These are phyloP conservation scores for Leptosphaerulina australis DNA, from an alignment of 2,329 filamentous ascomycete species.

Conservation along the genomic window DNA sequence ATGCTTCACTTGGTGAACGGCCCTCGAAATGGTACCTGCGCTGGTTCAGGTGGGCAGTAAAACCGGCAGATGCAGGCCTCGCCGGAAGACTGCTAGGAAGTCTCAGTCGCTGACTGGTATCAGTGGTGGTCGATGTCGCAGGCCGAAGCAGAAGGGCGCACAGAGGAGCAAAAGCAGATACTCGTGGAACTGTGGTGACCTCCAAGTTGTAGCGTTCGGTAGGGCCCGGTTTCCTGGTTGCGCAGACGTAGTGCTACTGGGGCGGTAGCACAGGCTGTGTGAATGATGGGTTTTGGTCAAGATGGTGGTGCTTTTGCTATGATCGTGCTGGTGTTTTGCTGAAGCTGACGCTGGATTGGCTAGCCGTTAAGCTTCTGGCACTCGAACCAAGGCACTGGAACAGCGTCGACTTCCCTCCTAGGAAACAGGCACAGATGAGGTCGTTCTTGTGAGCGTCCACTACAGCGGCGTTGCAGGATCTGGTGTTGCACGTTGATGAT, in stretches of 20 bases:
- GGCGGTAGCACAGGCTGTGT: constrained; percentile 48
- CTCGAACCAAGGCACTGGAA: constrained; percentile 33
- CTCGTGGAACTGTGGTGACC: constrained; percentile 45
- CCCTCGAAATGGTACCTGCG: constrained; percentile 47
- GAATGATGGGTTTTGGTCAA: constrained; percentile 43
- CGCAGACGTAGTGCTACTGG: constrained; percentile 55
- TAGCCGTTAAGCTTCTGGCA: constrained; percentile 23
- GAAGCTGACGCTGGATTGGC: constrained; percentile 37
- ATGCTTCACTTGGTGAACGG: constrained; percentile 35
- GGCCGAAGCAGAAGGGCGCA: constrained; percentile 49
- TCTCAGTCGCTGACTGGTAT: constrained; percentile 48
- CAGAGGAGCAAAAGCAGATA: constrained; percentile 47
- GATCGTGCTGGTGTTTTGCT: constrained; percentile 38
- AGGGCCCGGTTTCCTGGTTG: constrained; percentile 54
- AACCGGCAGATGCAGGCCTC: constrained; percentile 52
- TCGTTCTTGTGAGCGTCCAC: constrained; percentile 26
- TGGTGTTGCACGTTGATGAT: constrained; percentile 44
- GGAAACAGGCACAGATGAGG: constrained; percentile 30
- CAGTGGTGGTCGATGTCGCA: constrained; percentile 48
- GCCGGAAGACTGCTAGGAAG: constrained; percentile 53
- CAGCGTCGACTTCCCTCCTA: constrained; percentile 34
- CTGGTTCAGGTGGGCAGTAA: constrained; percentile 45
- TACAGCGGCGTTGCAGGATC: constrained; percentile 39
- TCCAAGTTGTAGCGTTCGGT: constrained; percentile 46
- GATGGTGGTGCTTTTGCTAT: constrained; percentile 37